Conservation (phyloP, 139 green algal species). For the Chlamydomonas sp. region DNA sequence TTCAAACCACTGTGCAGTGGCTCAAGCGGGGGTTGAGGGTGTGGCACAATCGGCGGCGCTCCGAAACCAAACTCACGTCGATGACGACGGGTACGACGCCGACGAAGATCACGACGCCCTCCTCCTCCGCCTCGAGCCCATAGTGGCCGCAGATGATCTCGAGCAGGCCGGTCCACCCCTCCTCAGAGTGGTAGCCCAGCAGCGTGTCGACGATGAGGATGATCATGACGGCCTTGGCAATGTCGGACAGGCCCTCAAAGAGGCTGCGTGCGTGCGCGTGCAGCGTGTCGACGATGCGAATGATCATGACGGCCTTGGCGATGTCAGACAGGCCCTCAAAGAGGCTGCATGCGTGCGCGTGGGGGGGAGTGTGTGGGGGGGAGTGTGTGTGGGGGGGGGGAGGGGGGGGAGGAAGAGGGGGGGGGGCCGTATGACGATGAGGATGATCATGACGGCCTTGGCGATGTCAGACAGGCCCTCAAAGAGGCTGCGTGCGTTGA, state of each 20-base stretch:
- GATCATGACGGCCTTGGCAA: constrained; percentile 87
- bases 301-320: neutral
- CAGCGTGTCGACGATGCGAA: neutral
- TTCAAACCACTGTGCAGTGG: no score
- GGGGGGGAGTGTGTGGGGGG: no score
- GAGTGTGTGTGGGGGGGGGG: no score
- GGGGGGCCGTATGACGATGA: no score
- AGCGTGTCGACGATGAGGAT: constrained; percentile 80
- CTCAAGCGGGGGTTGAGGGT: no score
- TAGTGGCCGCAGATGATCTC: constrained; percentile 71
- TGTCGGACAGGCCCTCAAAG: constrained; percentile 78
- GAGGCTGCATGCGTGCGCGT: no score
- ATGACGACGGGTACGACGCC: no score
- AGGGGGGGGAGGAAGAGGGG: no score
- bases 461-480: constrained; percentile 75
- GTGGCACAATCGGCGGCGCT: no score
- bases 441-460: constrained; percentile 90
- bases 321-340: no score
- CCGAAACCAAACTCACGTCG: neutral
- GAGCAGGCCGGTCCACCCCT: constrained; percentile 80
- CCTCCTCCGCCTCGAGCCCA: constrained; percentile 62
- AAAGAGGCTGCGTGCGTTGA: no score
- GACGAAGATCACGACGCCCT: constrained; percentile 40
- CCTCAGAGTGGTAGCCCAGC: constrained; percentile 88
- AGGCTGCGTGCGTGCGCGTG: constrained; percentile 62